phyloP scores from a whole-genome alignment of 2,329 filamentous ascomycete species.

The Paraphaeosphaeria sporulosa region DNA sequence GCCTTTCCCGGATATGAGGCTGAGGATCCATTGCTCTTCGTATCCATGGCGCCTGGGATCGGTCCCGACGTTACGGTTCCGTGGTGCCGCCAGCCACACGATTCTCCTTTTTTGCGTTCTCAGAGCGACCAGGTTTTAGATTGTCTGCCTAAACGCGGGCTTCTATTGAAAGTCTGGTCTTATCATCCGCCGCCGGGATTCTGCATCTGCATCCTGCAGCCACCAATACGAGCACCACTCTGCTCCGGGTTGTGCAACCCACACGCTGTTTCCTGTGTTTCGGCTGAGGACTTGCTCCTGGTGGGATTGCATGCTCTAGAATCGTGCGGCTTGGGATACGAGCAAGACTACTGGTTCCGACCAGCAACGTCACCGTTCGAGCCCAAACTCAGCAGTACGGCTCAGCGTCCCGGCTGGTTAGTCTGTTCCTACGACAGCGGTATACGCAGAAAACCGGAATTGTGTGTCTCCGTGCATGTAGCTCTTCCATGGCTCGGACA shows the following conservation, averaged over 20 bases:
- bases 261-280: background rate
- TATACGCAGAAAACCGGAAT: background rate
- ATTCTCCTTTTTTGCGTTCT: background rate
- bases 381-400: background rate
- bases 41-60: slow-evolving; percentile 5
- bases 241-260: slow-evolving; percentile 7
- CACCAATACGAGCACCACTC: slow-evolving; percentile 25
- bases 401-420: background rate
- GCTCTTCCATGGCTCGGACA: slow-evolving; percentile 3
- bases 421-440: background rate
- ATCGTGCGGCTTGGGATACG: background rate
- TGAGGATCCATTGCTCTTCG: background rate
- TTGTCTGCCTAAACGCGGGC: slow-evolving; percentile 20
- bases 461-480: background rate
- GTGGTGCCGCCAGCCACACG: slow-evolving; percentile 20
- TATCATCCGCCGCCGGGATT: slow-evolving; percentile 17
- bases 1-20: background rate
- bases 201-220: slow-evolving; percentile 17
- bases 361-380: background rate
- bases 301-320: slow-evolving; percentile 3
- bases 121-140: slow-evolving; percentile 22
- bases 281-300: too few species aligned
- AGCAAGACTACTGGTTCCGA: background rate
- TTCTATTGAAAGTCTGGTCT: slow-evolving; percentile 21
- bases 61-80: slow-evolving; percentile 8